Evolutionary conservation across 495 filamentous ascomycete species (phyloP), one percentile per base, ranked within the genome.

Genomic region (Podospora bellae-mahoneyi): DNA sequence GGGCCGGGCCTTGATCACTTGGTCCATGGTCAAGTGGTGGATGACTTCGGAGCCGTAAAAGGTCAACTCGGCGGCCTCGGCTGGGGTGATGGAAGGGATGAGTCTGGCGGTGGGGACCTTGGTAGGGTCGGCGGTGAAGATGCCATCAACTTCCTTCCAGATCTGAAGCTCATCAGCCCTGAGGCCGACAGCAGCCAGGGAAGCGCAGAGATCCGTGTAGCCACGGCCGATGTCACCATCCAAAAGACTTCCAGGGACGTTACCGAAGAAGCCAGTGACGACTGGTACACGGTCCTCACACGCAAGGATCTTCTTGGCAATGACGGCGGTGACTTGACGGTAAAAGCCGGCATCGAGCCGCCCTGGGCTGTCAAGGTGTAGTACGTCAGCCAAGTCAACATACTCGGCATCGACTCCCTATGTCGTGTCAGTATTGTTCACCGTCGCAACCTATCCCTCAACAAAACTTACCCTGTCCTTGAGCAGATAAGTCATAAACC

Each of bases 11-110:
- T 89, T 91, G 77, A 98, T 97, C 62, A 95, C 95, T 76, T 97
- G 95, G 79, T 99, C 93, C 92, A 99, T 98, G 64, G 95, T 99
- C 74, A 97, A 90, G 62, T 95, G 95, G 73, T 99, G 95, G 70
- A 99, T 97, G 71, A 99, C 95, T 77, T 96, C 92, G 19, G 91
- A 93, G 69, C 93, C 93, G 76, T 96, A 96, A 74, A 95, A 97
- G 10, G 93, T 97, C 71, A 96, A 83, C 76, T 97, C 93, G 6
- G 93, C 92, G 6, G 93, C 93, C 73, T 97, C 93, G 44, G 91
- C 87, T 0, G 93, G 93, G 1, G 92, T 93, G 75, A 97, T 94
- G 19, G 87, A 85, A 1, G 86, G 76, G 53, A 97, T 82, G 20
- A 96, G 84, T 58, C 87, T 82, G 15, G 93, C 93, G 3, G 92